Evolutionary conservation across 306 rosid species (phyloP), one percentile per base, ranked within the genome.

Genomic region (Benincasa hispida): DNA sequence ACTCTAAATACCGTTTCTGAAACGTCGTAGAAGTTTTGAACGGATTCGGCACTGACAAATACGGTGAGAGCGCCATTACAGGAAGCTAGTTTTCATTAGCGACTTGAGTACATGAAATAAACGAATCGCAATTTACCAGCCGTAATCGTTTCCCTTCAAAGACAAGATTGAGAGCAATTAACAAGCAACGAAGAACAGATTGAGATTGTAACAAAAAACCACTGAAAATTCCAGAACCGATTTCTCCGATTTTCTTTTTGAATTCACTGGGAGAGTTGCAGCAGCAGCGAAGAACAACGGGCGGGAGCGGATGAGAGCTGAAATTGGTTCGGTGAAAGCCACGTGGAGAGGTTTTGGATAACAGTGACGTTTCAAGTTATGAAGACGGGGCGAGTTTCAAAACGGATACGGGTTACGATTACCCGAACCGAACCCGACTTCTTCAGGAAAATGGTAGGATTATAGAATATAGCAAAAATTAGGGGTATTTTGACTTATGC

Each of bases 271-370:
- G 82, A 78, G 69, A 66, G 30, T 63, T n/a, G 78, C 14, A 82
- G 74, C 4, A 54, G 84, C 8, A 50, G 3, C 50, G 58, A 81
- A 54, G 70, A 63, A 13, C 4, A 42, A 21, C n/a, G 56, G 8
- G 69, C 12, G n/a, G 21, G 63, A 55, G 77, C 28, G 51, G 28
- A 22, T 70, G 80, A 51, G 39, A 27, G 13, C 53, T 34, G 12
- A 62, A 84, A 66, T 54, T 37, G 60, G 87, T 72, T 78, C 65
- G 80, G 81, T 72, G 79, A 85, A 82, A 74, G 91, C 80, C 98
- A 85, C 98, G 92, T 88, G 89, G 78, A 76, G 83, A 59, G 32
- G 10, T 53, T 88, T 79, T 82, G 91, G 96, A 90, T 90, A 92
- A 88, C 86, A 27, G 59, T 72, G 76, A 72, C 60, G 59, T 50